Evolutionary conservation across 306 rosid species (phyloP).

Genomic region (Cyamopsis tetragonoloba): DNA sequence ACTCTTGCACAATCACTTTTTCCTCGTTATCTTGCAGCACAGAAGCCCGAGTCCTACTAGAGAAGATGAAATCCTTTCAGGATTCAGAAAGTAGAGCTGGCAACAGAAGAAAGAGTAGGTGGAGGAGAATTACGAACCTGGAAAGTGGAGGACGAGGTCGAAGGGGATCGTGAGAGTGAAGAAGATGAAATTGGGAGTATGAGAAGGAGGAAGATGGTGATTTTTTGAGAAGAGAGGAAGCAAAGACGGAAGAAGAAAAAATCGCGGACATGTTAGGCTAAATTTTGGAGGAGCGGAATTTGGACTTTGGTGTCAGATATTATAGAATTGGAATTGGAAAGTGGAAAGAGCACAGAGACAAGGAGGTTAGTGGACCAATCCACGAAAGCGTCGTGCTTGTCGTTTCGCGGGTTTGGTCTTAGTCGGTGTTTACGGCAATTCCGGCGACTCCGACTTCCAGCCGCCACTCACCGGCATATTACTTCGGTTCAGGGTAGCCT

Average conservation of each 20-base stretch:
- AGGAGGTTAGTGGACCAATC: background rate
- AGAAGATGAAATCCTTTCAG: background rate
- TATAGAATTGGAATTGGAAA: background rate
- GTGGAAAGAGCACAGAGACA: background rate
- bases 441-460: background rate
- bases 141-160: background rate
- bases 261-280: background rate
- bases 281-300: background rate
- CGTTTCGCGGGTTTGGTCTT: constrained; percentile 1
- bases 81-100: background rate
- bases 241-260: constrained; percentile 20
- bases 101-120: background rate
- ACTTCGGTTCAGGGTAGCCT: background rate
- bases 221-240: background rate
- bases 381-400: background rate
- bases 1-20: constrained; percentile 50
- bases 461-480: background rate
- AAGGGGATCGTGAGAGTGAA: background rate
- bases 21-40: constrained; percentile 63
- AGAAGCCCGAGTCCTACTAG: constrained; percentile 67
- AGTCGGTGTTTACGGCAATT: background rate
- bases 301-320: background rate
- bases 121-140: constrained; percentile 1
- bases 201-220: background rate
- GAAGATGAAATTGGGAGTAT: background rate